Evolutionary conservation across 352 stramenopile genomes (phyloP), one percentile per base, ranked within the genome.

Genomic region (Phytophthora crassamura): DNA sequence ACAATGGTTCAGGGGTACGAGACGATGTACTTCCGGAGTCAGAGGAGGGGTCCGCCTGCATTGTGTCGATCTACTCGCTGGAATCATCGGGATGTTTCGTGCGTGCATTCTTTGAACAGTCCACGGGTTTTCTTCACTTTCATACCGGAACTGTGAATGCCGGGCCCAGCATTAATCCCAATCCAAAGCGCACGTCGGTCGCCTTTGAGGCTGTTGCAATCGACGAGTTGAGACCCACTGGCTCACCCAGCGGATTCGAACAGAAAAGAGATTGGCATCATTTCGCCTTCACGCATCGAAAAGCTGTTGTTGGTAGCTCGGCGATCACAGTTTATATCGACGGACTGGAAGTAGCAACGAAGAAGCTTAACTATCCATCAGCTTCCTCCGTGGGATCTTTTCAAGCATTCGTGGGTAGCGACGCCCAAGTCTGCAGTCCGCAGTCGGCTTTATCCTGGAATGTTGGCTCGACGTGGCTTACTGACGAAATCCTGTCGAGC

Each of bases 251-350:
- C 12, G 8, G 11, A 7, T 9, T 42, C 10, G 60, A 81, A 49
- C 66, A 72, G 18, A 57, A 66, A 11, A 64, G 67, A 28, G 78
- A 90, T 25, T 94, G 86, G 86, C 84, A 93, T 49, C 86, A 94
- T 28, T 62, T 94, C 11, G 76, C 77, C 22, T 77, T 94, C 10
- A 86, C 82, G 7, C 86, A 94, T 47, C 81, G 81, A 3, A 91
- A 90, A 65, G 56, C 78, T 6, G 78, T 90, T 1, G 71, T 94
- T 5, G 86, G 86, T 1, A 94, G 77, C 22, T 94, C 86, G 1
- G 58, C 84, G 15, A 54, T 91, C n/a, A 89, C 82, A 3, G 64
- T 93, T 0, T 94, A 84, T 38, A 84, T 94, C 47, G 86, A 94
- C 51, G 86, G 86, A 8, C 68, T 65, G 1, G 86, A 94, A 69